Percentiles rank a stretch among this genome's conserved stretches.
Conservation (phyloP, 257 asterid genomes). For the Avicennia marina region DNA sequence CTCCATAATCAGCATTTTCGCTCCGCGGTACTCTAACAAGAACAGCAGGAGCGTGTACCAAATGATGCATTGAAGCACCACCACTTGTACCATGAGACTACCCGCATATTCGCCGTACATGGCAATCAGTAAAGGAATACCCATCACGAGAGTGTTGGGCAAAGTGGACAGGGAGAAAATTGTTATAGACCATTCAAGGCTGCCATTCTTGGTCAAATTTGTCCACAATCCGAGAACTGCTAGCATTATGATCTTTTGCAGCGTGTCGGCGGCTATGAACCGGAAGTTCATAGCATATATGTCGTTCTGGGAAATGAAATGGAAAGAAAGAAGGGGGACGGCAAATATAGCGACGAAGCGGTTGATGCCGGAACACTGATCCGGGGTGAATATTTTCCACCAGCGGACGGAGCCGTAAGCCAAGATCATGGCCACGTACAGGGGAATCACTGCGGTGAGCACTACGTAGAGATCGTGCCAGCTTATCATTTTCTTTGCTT, state of each 20-base stretch:
- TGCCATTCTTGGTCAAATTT: constrained; percentile 58
- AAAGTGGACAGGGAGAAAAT: constrained; percentile 77
- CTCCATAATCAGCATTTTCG: constrained; percentile 74
- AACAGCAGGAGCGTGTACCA: constrained; percentile 85
- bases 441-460: constrained; percentile 74
- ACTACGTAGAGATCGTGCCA: constrained; percentile 80
- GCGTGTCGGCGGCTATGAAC: constrained; percentile 81
- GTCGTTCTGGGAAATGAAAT: constrained; percentile 66
- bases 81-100: constrained; percentile 70
- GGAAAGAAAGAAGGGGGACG: constrained; percentile 82
- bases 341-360: constrained; percentile 86
- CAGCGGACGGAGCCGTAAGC: no score
- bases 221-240: constrained; percentile 60
- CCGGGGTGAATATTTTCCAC: no score
- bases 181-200: constrained; percentile 85
- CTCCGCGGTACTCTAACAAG: constrained; percentile 79
- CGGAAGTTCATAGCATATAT: constrained; percentile 78
- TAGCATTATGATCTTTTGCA: constrained; percentile 78
- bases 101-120: constrained; percentile 78
- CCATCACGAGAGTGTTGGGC: constrained; percentile 91
- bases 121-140: constrained; percentile 76
- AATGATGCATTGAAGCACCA: constrained; percentile 80
- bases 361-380: constrained; percentile 93
- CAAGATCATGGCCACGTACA: no score
- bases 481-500: constrained; percentile 71